These are phyloP conservation scores for Pyrenophora tritici-repentis DNA, from an alignment of 2,329 filamentous ascomycete species.

Conservation along the genomic window DNA sequence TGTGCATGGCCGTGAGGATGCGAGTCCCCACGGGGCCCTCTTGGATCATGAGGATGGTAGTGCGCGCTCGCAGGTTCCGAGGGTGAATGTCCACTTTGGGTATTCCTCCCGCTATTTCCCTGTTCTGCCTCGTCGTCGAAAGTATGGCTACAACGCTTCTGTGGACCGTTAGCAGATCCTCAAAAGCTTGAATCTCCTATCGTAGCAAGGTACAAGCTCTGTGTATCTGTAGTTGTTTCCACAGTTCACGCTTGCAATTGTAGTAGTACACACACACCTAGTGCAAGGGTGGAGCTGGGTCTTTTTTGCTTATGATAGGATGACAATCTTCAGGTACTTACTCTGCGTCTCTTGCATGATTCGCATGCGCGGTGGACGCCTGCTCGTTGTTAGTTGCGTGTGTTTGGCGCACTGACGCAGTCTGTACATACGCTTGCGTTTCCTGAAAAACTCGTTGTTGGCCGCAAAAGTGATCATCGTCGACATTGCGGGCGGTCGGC, in stretches of 20 bases:
- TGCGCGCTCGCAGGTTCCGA: conserved; percentile 26
- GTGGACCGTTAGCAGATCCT: conserved; percentile 25
- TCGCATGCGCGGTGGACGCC: conserved; percentile 51
- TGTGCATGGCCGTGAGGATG: conserved; percentile 31
- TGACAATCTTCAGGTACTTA: conserved; percentile 21
- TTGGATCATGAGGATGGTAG: conserved; percentile 33
- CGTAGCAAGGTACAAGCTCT: neutral
- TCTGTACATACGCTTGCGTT: conserved; percentile 47
- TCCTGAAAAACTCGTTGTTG: conserved; percentile 53
- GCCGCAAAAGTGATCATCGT: conserved; percentile 53
- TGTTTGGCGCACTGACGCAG: conserved; percentile 22
- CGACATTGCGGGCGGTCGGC: conserved; percentile 36
- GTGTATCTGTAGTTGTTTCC: neutral
- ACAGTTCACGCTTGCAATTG: too few relatives aligned
- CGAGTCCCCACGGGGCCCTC: conserved; percentile 29
- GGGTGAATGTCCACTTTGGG: conserved; percentile 44
- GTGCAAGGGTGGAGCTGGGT: too few relatives aligned
- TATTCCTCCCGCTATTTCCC: conserved; percentile 41
- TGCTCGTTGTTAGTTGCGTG: conserved; percentile 34
- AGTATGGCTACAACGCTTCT: conserved; percentile 52
- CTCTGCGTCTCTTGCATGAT: conserved; percentile 52
- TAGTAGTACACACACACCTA: too few relatives aligned
- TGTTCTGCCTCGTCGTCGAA: conserved; percentile 45
- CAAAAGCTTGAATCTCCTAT: conserved; percentile 11
- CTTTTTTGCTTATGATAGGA: too few relatives aligned